Evolutionary conservation across 768 basidiomycete species (phyloP).

Genomic region (Mycena rosella): DNA sequence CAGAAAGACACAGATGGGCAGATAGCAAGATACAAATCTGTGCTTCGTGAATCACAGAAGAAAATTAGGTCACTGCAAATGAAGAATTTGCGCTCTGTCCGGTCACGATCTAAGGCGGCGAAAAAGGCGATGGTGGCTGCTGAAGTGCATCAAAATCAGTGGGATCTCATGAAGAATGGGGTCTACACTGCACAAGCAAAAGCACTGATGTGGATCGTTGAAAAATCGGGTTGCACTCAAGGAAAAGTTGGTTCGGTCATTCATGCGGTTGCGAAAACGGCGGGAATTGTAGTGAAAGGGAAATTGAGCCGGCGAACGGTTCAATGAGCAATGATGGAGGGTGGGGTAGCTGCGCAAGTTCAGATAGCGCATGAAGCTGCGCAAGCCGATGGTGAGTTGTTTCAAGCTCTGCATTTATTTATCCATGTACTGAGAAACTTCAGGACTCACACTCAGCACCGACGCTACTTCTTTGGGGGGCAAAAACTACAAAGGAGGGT

Average conservation of each 20-base stretch:
- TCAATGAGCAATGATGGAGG: slow-evolving; percentile 7
- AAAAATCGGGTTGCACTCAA: slow-evolving; percentile 2
- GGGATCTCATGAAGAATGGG: too few species aligned
- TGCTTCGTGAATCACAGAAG: too few species aligned
- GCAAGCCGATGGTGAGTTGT: not conserved
- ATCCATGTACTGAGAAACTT: not conserved
- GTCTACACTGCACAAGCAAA: too few species aligned
- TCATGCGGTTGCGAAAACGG: not conserved
- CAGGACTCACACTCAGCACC: not conserved
- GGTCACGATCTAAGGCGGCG: too few species aligned
- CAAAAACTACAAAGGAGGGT: not conserved
- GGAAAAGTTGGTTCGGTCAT: not conserved
- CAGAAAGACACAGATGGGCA: too few species aligned
- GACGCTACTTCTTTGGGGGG: not conserved
- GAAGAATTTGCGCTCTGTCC: too few species aligned
- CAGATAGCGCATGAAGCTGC: not conserved
- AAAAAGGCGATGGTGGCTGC: too few species aligned
- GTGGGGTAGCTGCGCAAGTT: slow-evolving; percentile 1
- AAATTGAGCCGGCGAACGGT: slow-evolving; percentile 5
- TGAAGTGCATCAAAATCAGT: too few species aligned
- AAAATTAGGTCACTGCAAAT: too few species aligned
- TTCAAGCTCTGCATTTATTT: not conserved
- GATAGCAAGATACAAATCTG: too few species aligned
- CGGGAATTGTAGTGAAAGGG: not conserved
- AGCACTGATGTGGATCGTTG: too few species aligned